Percentiles rank a stretch among this genome's conserved stretches.
phyloP scores from a whole-genome alignment of 805 yeast genomes.

The Pichia rugopelliculosa region DNA sequence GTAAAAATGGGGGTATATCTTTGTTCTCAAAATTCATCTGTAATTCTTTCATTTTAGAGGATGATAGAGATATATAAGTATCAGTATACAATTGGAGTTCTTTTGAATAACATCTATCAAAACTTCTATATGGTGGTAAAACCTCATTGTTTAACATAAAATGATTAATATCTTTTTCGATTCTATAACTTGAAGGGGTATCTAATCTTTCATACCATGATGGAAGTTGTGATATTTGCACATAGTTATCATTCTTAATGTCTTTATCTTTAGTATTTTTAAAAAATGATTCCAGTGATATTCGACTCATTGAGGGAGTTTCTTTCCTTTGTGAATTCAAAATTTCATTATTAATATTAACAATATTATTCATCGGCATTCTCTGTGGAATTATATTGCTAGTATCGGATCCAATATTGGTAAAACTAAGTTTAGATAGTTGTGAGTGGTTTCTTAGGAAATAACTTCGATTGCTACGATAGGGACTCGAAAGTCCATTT shows the following conservation, averaged over 20 bases:
- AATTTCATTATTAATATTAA: background rate
- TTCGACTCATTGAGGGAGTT: slow-evolving; percentile 5
- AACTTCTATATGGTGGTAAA: slow-evolving; percentile 4
- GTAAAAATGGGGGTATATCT: background rate
- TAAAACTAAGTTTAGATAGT: slow-evolving; percentile 4
- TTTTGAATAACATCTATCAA: slow-evolving; percentile 4
- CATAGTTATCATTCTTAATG: background rate
- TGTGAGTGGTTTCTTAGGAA: background rate
- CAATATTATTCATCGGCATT: background rate
- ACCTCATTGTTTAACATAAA: background rate
- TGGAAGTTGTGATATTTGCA: slow-evolving; percentile 1
- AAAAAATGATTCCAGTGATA: background rate
- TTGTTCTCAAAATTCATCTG: background rate
- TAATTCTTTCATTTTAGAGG: slow-evolving; percentile 1
- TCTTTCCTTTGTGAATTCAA: background rate
- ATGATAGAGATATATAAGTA: background rate
- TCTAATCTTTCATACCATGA: slow-evolving; percentile 9
- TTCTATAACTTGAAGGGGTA: slow-evolving; percentile 4
- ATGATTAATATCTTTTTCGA: background rate
- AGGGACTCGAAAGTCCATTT: background rate
- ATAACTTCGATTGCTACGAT: background rate
- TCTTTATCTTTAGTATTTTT: background rate
- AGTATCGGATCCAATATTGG: background rate
- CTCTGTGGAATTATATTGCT: background rate
- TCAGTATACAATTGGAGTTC: slow-evolving; percentile 4